Percentiles rank a stretch among this genome's conserved stretches.
Conservation (phyloP, 148 eudicot genomes). For the Rhododendron kiyosumense region DNA sequence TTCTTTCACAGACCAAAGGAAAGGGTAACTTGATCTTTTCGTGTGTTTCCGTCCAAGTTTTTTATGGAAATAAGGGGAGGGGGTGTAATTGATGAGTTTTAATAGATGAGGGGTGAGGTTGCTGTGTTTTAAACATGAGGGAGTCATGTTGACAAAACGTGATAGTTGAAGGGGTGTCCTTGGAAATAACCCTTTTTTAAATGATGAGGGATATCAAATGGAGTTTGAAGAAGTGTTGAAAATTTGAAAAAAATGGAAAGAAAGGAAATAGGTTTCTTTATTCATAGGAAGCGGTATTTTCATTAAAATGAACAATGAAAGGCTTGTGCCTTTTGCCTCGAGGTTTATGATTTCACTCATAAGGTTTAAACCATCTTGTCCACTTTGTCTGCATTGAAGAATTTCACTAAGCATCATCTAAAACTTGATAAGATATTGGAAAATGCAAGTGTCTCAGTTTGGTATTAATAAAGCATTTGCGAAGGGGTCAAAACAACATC, state of each 20-base stretch:
- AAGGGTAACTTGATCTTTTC: too few species aligned
- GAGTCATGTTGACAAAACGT: too few species aligned
- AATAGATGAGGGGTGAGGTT: too few species aligned
- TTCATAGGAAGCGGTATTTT: not conserved
- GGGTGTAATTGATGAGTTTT: too few species aligned
- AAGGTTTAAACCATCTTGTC: not conserved
- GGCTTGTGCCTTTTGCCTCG: not conserved
- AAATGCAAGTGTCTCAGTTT: not conserved
- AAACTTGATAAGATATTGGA: not conserved
- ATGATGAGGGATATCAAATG: not conserved
- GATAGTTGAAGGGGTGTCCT: too few species aligned
- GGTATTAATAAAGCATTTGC: not conserved
- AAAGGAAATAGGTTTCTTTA: not conserved
- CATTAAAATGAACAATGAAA: not conserved
- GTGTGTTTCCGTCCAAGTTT: too few species aligned
- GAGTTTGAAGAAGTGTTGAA: not conserved
- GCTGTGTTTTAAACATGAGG: too few species aligned
- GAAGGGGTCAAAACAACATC: not conserved
- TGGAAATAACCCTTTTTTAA: not conserved
- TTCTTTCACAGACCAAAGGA: too few species aligned
- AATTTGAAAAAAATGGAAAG: not conserved
- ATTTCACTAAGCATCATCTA: not conserved
- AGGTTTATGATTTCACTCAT: not conserved
- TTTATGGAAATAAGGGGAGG: too few species aligned
- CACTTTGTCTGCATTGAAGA: not conserved